These are phyloP conservation scores for Euphorbia peplus DNA, from an alignment of 345 rosid species.

Conservation along the genomic window DNA sequence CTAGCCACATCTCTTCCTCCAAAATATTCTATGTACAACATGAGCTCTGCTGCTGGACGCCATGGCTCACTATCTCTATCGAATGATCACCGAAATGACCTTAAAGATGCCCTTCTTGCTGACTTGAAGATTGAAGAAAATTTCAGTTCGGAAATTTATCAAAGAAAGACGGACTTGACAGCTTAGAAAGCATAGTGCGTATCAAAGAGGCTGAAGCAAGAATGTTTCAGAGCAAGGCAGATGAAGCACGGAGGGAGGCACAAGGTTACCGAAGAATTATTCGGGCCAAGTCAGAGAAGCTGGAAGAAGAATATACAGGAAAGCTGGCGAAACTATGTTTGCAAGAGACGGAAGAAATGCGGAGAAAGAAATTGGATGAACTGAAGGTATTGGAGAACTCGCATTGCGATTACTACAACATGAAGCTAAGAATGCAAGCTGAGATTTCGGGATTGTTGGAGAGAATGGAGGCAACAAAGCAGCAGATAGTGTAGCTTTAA, in stretches of 20 bases:
- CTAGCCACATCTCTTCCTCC: constrained; percentile 45
- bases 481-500: no score
- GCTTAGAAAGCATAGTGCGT: no score
- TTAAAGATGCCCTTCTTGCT: constrained; percentile 29
- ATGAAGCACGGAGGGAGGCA: no score
- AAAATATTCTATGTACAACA: constrained; percentile 36
- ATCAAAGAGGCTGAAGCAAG: no score
- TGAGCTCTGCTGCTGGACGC: constrained; percentile 35
- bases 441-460: constrained; percentile 87
- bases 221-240: no score
- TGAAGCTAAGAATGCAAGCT: constrained; percentile 94
- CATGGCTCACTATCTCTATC: constrained; percentile 28
- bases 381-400: constrained; percentile 72
- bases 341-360: constrained; percentile 73
- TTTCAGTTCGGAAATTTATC: constrained; percentile 33
- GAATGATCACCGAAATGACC: constrained; percentile 29
- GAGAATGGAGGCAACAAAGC: constrained; percentile 90
- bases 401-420: constrained; percentile 74
- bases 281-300: no score
- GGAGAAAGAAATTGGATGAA: constrained; percentile 72
- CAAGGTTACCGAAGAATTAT: no score
- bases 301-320: no score
- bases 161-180: constrained; percentile 55
- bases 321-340: constrained; percentile 60
- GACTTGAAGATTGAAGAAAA: constrained; percentile 39